phyloP scores from a whole-genome alignment of 2,329 filamentous ascomycete genomes.

The Penicillium sp. region DNA sequence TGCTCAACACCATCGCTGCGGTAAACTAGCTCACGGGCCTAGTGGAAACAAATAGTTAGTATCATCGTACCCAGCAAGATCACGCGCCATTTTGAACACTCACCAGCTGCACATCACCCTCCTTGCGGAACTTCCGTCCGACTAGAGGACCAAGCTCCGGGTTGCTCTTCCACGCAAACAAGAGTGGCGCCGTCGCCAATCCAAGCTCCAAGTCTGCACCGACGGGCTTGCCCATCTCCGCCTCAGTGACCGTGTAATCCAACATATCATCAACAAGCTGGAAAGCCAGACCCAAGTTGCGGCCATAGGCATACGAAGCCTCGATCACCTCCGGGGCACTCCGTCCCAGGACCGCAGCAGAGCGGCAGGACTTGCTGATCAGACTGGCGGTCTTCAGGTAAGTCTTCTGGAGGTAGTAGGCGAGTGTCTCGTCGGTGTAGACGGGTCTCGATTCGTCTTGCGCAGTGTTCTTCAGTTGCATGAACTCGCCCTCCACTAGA shows the following conservation, averaged over 20 bases:
- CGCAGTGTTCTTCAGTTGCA: constrained; percentile 97
- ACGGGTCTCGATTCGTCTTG: constrained; percentile 78
- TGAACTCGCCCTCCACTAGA: constrained; percentile 96
- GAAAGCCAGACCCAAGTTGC: constrained; percentile 91
- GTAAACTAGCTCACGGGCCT: constrained; percentile 85
- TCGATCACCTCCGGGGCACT: constrained; percentile 77
- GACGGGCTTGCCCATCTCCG: constrained; percentile 88
- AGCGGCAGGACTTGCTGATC: constrained; percentile 94
- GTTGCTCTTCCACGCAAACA: constrained; percentile 94
- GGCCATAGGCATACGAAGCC: constrained; percentile 86
- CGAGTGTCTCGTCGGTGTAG: constrained; percentile 85
- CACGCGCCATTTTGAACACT: constrained; percentile 33
- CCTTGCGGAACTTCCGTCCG: constrained; percentile 79
- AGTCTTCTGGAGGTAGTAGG: constrained; percentile 96
- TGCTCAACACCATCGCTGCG: constrained; percentile 86
- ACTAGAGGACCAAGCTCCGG: constrained; percentile 83
- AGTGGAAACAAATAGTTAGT: constrained; percentile 14
- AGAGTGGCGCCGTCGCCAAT: constrained; percentile 84
- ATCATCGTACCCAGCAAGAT: not conserved
- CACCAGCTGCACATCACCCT: constrained; percentile 84
- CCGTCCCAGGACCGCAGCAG: constrained; percentile 80
- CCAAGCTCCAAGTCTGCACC: constrained; percentile 92
- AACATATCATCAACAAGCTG: constrained; percentile 98
- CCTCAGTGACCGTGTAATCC: constrained; percentile 84
- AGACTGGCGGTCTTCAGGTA: constrained; percentile 95